Percentiles rank a stretch among this genome's conserved stretches.
phyloP scores from a whole-genome alignment of 1,139 yeast species.

The Wickerhamomyces sp. region DNA sequence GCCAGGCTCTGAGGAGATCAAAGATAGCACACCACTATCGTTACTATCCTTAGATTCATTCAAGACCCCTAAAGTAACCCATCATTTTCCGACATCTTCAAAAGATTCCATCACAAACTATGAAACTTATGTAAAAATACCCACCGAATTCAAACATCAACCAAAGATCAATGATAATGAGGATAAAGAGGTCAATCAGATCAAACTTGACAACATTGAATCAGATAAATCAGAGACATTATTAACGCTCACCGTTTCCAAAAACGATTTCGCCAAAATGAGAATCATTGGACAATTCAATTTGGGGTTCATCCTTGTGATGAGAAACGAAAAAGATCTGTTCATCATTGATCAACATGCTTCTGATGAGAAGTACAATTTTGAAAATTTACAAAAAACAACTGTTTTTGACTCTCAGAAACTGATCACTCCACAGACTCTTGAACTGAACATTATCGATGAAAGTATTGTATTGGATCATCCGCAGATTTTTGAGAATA shows the following conservation, averaged over 20 bases:
- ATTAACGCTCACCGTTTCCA: slow-evolving; percentile 50
- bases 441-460: slow-evolving; percentile 74
- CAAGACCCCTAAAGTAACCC: too few relatives aligned
- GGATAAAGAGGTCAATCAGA: slow-evolving; percentile 1
- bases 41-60: too few relatives aligned
- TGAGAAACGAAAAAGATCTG: slow-evolving; percentile 46
- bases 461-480: slow-evolving; percentile 65
- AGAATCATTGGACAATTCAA: slow-evolving; percentile 86
- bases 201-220: slow-evolving; percentile 26
- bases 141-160: too few relatives aligned
- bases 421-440: slow-evolving; percentile 56
- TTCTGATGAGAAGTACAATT: slow-evolving; percentile 89
- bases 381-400: slow-evolving; percentile 58
- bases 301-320: slow-evolving; percentile 79
- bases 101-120: too few relatives aligned
- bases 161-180: too few relatives aligned
- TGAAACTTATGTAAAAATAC: too few relatives aligned
- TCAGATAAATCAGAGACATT: slow-evolving; percentile 49
- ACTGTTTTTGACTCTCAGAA: slow-evolving; percentile 63
- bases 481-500: slow-evolving; percentile 48
- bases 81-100: too few relatives aligned
- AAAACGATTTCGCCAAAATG: slow-evolving; percentile 67
- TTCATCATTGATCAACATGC: slow-evolving; percentile 97
- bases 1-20: too few relatives aligned
- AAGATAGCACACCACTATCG: too few relatives aligned